Conservation (phyloP, 148 eudicot species). For the Amaranthus cruentus region DNA sequence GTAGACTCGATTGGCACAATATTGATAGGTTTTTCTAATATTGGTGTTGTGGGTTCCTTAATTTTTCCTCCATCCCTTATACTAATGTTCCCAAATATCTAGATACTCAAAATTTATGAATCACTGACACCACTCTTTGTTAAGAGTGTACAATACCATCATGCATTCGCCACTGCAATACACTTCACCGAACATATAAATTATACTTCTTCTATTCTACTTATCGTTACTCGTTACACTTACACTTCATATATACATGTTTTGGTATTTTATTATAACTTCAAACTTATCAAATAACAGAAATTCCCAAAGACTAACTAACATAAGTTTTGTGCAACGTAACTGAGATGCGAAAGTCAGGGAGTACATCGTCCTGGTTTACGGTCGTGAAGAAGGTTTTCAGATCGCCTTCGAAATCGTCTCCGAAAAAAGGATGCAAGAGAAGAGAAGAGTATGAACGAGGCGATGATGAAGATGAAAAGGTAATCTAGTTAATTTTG, state of each 20-base stretch:
- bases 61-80: slow-evolving; percentile 7
- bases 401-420: slow-evolving; percentile 54
- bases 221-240: neutral
- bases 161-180: slow-evolving; percentile 4
- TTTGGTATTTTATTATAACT: neutral
- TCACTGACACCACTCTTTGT: slow-evolving; percentile 11
- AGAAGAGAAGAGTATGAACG: slow-evolving; percentile 36
- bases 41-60: neutral
- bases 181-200: neutral
- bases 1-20: neutral
- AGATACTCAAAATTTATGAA: slow-evolving; percentile 8
- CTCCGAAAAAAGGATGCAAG: slow-evolving; percentile 38
- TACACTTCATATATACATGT: neutral
- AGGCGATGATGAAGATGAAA: slow-evolving; percentile 48
- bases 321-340: neutral
- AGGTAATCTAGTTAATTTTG: slow-evolving; percentile 6
- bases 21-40: neutral
- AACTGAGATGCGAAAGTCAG: slow-evolving; percentile 49
- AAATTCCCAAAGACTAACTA: neutral
- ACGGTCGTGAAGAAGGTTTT: slow-evolving; percentile 70
- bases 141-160: slow-evolving; percentile 10
- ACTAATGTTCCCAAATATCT: slow-evolving; percentile 12
- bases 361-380: slow-evolving; percentile 61
- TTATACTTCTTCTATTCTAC: neutral
- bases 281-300: neutral